Conservation (phyloP, 1,284 basidiomycete genomes). For the Rhodotorula sp. region DNA sequence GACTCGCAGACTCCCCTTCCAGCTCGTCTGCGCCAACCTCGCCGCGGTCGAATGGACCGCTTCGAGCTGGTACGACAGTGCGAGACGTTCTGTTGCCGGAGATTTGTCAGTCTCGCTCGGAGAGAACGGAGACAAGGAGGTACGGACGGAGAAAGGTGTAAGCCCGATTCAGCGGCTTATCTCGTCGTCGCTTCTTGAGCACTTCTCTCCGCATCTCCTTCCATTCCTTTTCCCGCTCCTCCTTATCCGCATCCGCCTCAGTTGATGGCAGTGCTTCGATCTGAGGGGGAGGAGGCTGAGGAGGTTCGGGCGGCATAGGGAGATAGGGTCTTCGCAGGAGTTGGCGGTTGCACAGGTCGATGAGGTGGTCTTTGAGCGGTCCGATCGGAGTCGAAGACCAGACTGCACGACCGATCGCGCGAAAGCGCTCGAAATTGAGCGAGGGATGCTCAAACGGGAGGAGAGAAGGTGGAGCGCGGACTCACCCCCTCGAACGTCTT, state of each 20-base stretch:
- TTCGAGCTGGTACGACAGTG: conserved; percentile 39
- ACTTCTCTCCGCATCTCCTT: not conserved
- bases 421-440: not conserved
- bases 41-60: conserved; percentile 22
- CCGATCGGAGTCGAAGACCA: conserved; percentile 42
- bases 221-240: not conserved
- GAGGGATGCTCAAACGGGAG: not conserved
- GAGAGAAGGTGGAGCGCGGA: not conserved
- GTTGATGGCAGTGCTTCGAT: not conserved
- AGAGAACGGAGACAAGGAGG: not conserved
- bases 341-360: conserved; percentile 56
- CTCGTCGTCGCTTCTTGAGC: conserved; percentile 7
- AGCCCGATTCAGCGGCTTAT: conserved; percentile 21
- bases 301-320: conserved; percentile 44
- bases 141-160: conserved; percentile 36
- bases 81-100: conserved; percentile 31
- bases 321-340: conserved; percentile 56
- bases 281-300: not conserved
- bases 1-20: conserved; percentile 22
- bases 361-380: conserved; percentile 46
- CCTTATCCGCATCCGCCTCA: not conserved
- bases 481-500: conserved; percentile 49
- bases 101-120: not conserved
- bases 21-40: conserved; percentile 24
- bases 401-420: conserved; percentile 18